Evolutionary conservation across 78 protist species (phyloP), one percentile per base, ranked within the genome.

Genomic region (Dictyostelium capitatum): DNA sequence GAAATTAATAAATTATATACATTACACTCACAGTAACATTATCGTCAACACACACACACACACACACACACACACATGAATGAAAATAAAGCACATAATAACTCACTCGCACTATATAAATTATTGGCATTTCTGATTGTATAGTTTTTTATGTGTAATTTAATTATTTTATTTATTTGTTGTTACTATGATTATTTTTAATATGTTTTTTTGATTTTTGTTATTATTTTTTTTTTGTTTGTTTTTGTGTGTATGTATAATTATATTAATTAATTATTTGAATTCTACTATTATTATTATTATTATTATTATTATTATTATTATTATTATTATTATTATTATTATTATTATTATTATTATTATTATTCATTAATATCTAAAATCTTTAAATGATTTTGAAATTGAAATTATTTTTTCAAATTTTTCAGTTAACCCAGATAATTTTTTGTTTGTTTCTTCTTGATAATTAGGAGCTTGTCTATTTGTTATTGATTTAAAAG

Each of bases 361-460:
- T 30, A 12, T 65, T 30, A 25, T 67, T 67, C 30, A 28, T 12
- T 67, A 67, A 32, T 15, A 15, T 32, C 75, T 67, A 67, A 67
- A 67, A 67, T 67, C 75, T 67, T 67, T 67, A 32, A 67, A 67
- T 30, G 48, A 67, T 17, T 32, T 67, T 67, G 75, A 67, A 6
- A 67, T 67, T 67, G 75, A 67, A 67, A 67, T 67, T 20, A 32
- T 67, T 67, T 67, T 67, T 32, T 67, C 75, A 67, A 67, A 67
- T 67, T 32, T 32, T 30, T 7, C 32, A 67, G 30, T 67, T 67
- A 23, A 10, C 28, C 43, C 23, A 67, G 43, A 37, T 37, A 37
- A 67, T 67, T 67, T 67, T 6, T 32, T 67, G 9, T 28, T 67
- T 3, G 75, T 32, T 37, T 37, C 6, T 0, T 67, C 75, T 67